These are phyloP conservation scores for Leptographium procerum DNA, from an alignment of 2,329 filamentous ascomycete genomes.

Conservation along the genomic window DNA sequence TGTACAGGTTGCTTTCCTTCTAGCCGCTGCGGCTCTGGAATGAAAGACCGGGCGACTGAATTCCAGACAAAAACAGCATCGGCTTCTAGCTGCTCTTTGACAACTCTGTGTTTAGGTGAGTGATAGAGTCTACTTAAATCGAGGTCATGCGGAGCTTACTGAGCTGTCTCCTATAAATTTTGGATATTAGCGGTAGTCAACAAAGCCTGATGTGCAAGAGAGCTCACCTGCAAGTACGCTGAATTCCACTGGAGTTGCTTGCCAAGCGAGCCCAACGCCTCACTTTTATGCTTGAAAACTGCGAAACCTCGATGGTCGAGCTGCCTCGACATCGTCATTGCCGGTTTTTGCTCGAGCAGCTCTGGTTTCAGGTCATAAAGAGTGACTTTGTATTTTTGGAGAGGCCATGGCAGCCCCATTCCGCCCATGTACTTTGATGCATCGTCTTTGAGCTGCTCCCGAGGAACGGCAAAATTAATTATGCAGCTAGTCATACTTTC, in stretches of 20 bases:
- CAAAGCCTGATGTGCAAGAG: not conserved
- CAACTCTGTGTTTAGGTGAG: not conserved
- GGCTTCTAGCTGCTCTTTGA: not conserved
- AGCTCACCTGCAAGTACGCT: not conserved
- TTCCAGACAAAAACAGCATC: not conserved
- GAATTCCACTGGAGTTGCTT: not conserved
- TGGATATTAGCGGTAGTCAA: not conserved
- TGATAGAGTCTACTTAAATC: not conserved
- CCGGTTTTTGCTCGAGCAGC: not conserved
- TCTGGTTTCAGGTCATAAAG: not conserved
- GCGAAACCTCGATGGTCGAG: not conserved
- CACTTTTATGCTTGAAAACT: not conserved
- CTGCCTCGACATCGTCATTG: not conserved
- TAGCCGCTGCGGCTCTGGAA: not conserved
- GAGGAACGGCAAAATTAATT: not conserved
- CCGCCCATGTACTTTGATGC: not conserved
- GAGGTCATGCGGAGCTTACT: not conserved
- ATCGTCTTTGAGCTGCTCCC: not conserved
- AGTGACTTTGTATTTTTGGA: not conserved
- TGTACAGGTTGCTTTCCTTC: not conserved
- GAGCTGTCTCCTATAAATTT: not conserved
- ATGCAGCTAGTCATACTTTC: not conserved
- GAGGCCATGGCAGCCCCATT: not conserved
- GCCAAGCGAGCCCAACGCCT: not conserved
- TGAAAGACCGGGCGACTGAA: not conserved